Evolutionary conservation across 176 grass and related monocot genomes (phyloP).

Genomic region (Triticum dicoccoides): DNA sequence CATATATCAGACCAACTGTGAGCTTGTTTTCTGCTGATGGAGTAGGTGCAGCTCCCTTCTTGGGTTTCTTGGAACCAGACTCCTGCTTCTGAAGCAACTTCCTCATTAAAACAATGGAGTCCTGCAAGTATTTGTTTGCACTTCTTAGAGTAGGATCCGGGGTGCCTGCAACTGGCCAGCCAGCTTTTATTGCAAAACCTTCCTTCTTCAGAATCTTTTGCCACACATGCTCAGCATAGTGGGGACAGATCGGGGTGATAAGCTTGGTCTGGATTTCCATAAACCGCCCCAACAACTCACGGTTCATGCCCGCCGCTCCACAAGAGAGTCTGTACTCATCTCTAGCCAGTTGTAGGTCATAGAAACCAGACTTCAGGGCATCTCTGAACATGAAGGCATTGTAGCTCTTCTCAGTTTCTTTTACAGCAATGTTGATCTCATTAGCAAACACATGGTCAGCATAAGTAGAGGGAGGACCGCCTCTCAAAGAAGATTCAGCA

Average conservation of each 20-base stretch:
- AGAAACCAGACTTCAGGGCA: conserved; percentile 74
- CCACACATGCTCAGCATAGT: conserved; percentile 81
- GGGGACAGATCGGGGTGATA: conserved; percentile 67
- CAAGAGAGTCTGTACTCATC: conserved; percentile 81
- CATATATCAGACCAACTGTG: conserved; percentile 55
- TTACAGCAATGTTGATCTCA: conserved; percentile 66
- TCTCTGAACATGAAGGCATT: conserved; percentile 80
- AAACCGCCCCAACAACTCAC: conserved; percentile 57
- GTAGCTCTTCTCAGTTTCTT: conserved; percentile 70
- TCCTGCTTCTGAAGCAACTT: conserved; percentile 75
- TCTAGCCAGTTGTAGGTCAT: conserved; percentile 72
- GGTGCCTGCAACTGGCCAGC: conserved; percentile 50
- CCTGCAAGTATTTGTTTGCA: conserved; percentile 82
- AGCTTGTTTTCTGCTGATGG: conserved; percentile 44
- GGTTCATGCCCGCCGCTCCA: conserved; percentile 68
- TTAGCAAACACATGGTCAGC: conserved; percentile 76
- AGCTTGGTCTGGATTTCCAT: conserved; percentile 80
- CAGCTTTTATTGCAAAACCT: conserved; percentile 64
- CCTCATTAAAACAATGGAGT: conserved; percentile 68
- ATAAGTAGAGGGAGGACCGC: conserved; percentile 46
- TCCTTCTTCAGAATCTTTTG: conserved; percentile 57
- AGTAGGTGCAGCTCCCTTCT: conserved; percentile 50
- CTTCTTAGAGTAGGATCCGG: conserved; percentile 55
- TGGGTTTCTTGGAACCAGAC: conserved; percentile 67
- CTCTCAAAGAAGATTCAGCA: conserved; percentile 56